Evolutionary conservation across 129 eudicot genomes (phyloP).

Genomic region (Silybum marianum): DNA sequence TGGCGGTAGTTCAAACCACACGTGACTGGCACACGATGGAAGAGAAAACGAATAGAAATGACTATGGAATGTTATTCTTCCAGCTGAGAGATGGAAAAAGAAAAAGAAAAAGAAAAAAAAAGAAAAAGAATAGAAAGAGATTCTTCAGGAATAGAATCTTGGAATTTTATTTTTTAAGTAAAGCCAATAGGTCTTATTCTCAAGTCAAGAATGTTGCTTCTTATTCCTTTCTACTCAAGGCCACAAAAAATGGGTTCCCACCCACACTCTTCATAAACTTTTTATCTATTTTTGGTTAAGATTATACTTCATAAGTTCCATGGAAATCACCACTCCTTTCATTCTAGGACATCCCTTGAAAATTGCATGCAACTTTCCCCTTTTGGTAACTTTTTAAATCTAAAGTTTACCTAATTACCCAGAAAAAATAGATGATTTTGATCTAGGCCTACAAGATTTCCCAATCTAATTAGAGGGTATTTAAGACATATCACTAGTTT

Average conservation of each 20-base stretch:
- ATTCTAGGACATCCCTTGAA: slow-evolving; percentile 9
- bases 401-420: background rate
- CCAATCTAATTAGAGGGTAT: background rate
- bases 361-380: background rate
- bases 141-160: slow-evolving; percentile 61
- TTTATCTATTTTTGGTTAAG: slow-evolving; percentile 39
- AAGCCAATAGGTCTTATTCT: slow-evolving; percentile 54
- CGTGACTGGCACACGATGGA: slow-evolving; percentile 36
- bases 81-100: slow-evolving; percentile 31
- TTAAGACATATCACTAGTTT: slow-evolving; percentile 1
- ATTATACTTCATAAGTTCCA: slow-evolving; percentile 36
- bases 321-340: slow-evolving; percentile 7
- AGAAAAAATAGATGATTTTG: background rate
- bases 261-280: slow-evolving; percentile 42
- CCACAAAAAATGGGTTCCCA: slow-evolving; percentile 87
- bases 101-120: slow-evolving; percentile 20
- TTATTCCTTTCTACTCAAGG: slow-evolving; percentile 56
- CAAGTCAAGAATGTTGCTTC: slow-evolving; percentile 65
- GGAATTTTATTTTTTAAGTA: slow-evolving; percentile 68
- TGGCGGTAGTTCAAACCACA: slow-evolving; percentile 29
- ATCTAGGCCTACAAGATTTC: slow-evolving; percentile 12
- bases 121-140: slow-evolving; percentile 33
- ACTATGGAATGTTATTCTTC: slow-evolving; percentile 68
- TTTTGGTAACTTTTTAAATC: background rate
- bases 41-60: slow-evolving; percentile 55